A percentile compares a stretch with the other conserved stretches of the same genome.
These are phyloP conservation scores for Apiospora rasikravindrae DNA, from an alignment of 2,329 filamentous ascomycete species.

Conservation along the genomic window DNA sequence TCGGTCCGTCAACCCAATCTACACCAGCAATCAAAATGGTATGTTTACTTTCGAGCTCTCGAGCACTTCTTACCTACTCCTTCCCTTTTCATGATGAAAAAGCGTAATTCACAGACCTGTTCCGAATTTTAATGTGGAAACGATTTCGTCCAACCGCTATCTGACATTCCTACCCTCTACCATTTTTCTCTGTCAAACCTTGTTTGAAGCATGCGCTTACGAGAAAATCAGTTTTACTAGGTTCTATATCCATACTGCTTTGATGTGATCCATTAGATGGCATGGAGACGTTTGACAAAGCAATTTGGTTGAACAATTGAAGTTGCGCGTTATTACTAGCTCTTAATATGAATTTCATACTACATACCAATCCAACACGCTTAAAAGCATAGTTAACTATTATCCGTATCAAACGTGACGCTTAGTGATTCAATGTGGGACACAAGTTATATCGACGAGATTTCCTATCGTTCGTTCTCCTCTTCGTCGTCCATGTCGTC, in stretches of 20 bases:
- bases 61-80: constrained; percentile 21
- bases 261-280: neutral
- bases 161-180: constrained; percentile 54
- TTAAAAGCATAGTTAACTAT: neutral
- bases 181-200: constrained; percentile 6
- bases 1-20: neutral
- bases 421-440: neutral
- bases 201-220: constrained; percentile 18
- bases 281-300: too few species aligned
- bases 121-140: constrained; percentile 76
- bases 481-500: constrained; percentile 31
- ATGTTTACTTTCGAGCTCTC: constrained; percentile 22
- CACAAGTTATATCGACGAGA: too few species aligned
- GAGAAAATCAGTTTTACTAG: neutral
- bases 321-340: too few species aligned
- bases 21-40: constrained; percentile 2
- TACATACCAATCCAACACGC: neutral
- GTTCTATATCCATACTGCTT: neutral
- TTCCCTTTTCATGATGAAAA: constrained; percentile 70
- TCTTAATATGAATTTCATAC: neutral
- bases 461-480: neutral
- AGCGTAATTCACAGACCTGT: constrained; percentile 81
- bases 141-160: constrained; percentile 82
- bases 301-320: neutral
- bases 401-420: neutral